These are phyloP conservation scores for Rhododendron ferrugineum DNA, from an alignment of 148 eudicot genomes.

Conservation along the genomic window DNA sequence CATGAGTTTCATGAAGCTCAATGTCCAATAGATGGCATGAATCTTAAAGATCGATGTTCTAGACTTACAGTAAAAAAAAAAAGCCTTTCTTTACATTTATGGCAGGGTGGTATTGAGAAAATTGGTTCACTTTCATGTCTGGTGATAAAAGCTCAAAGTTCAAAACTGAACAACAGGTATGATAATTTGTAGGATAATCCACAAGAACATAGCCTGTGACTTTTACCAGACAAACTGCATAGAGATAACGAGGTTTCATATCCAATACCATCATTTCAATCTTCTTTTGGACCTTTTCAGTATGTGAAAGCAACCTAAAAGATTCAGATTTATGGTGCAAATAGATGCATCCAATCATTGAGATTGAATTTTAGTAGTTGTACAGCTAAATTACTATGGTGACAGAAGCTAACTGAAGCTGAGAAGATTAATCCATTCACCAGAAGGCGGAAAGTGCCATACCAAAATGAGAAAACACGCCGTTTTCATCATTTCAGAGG, in stretches of 20 bases:
- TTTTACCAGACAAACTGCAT: not conserved
- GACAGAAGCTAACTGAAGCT: not conserved
- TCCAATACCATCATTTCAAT: not conserved
- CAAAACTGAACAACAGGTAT: not conserved
- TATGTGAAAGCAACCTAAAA: not conserved
- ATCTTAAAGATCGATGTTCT: not conserved
- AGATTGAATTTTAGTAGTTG: not conserved
- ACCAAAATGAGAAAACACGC: not conserved
- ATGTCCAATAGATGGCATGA: not conserved
- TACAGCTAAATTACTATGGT: not conserved
- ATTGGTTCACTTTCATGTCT: not conserved
- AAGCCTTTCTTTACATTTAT: not conserved
- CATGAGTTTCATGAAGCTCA: not conserved
- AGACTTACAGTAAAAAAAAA: not conserved
- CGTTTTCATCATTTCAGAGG: not conserved
- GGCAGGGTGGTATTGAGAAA: not conserved
- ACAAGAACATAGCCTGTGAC: not conserved
- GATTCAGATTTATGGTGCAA: not conserved
- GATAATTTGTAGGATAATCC: not conserved
- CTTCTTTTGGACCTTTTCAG: not conserved
- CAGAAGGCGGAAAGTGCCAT: not conserved
- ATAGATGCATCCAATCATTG: not conserved
- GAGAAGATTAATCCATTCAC: not conserved
- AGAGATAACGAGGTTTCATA: not conserved
- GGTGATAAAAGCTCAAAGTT: not conserved